Conservation (phyloP, 805 yeast genomes). For the Kluyveromyces siamensis region DNA sequence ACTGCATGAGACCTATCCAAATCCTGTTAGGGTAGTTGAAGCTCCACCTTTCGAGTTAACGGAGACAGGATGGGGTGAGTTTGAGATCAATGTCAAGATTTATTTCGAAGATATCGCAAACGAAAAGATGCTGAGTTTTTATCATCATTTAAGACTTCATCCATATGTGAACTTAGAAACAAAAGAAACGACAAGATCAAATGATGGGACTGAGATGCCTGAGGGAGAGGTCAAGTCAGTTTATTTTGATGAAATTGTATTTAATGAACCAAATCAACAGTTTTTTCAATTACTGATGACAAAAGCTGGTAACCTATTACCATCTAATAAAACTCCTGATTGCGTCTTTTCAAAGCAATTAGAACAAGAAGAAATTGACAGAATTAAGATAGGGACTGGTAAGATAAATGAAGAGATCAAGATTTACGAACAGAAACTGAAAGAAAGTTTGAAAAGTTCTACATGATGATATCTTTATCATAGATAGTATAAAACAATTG, state of each 20-base stretch:
- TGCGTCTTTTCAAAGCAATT: conserved; percentile 40
- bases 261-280: conserved; percentile 90
- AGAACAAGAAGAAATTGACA: conserved; percentile 56
- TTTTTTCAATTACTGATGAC: conserved; percentile 70
- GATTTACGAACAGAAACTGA: conserved; percentile 31
- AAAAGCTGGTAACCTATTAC: conserved; percentile 50
- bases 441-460: neutral
- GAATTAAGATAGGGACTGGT: conserved; percentile 40
- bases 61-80: conserved; percentile 99
- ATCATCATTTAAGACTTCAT: conserved; percentile 86
- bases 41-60: conserved; percentile 89
- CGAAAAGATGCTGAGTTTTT: conserved; percentile 77
- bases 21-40: conserved; percentile 78
- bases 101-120: conserved; percentile 80
- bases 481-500: neutral
- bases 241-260: conserved; percentile 83
- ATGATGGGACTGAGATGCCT: conserved; percentile 3
- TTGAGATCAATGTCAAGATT: conserved; percentile 81
- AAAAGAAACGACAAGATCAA: conserved; percentile 15
- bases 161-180: conserved; percentile 49
- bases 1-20: conserved; percentile 87
- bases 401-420: conserved; percentile 38
- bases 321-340: conserved; percentile 30
- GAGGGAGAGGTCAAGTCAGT: conserved; percentile 44
- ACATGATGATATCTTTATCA: neutral